Evolutionary conservation across 257 asterid species (phyloP).

Genomic region (Rhazya stricta): DNA sequence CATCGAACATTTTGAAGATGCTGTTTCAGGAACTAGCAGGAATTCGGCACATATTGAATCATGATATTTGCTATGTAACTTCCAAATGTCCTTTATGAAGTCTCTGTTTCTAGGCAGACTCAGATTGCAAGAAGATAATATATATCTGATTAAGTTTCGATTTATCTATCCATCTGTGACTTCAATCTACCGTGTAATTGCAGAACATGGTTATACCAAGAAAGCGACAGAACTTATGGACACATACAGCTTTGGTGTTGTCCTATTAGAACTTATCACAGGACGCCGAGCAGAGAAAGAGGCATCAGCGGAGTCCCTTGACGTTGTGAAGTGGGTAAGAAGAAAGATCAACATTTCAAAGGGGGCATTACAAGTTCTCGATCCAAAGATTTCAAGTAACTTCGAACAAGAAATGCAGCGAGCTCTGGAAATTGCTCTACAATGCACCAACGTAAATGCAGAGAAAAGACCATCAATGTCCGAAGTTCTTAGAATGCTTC

Average conservation of each 20-base stretch:
- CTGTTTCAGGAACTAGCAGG: neutral
- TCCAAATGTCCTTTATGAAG: neutral
- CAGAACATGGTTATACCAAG: constrained; percentile 65
- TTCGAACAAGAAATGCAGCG: constrained; percentile 50
- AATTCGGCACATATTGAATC: neutral
- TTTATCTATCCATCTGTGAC: constrained; percentile 3
- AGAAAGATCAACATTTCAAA: constrained; percentile 68
- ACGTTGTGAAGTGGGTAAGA: constrained; percentile 79
- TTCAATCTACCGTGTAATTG: neutral
- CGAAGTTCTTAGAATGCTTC: constrained; percentile 51
- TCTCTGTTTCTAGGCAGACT: neutral
- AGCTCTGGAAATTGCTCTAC: constrained; percentile 59
- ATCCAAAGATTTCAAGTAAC: constrained; percentile 45
- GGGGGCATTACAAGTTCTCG: constrained; percentile 59
- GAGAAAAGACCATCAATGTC: constrained; percentile 76
- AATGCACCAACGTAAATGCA: constrained; percentile 57
- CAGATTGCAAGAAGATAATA: neutral
- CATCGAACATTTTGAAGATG: too few relatives aligned
- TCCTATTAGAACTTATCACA: constrained; percentile 69
- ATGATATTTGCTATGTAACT: neutral
- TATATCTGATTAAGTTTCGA: neutral
- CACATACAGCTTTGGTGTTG: constrained; percentile 65
- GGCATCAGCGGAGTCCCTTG: constrained; percentile 32
- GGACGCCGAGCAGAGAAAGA: constrained; percentile 52
- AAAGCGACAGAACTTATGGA: constrained; percentile 63